These are phyloP conservation scores for Exophiala oligosperma DNA, from an alignment of 2,329 filamentous ascomycete species.

Conservation along the genomic window DNA sequence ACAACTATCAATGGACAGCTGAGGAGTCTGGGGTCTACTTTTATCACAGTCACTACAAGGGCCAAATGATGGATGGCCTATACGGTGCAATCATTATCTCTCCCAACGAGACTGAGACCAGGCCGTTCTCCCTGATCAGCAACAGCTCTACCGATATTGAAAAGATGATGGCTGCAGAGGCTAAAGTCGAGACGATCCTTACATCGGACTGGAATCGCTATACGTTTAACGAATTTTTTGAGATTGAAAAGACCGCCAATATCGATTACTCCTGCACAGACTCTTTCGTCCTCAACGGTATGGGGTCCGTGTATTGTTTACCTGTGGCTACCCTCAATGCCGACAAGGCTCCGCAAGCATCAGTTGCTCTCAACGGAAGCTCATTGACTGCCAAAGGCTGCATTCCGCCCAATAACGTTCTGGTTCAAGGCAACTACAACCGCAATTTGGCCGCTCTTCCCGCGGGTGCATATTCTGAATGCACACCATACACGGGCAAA, in stretches of 20 bases:
- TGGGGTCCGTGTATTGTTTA: constrained; percentile 57
- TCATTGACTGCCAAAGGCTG: constrained; percentile 36
- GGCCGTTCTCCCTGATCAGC: constrained; percentile 55
- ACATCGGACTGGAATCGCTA: constrained; percentile 59
- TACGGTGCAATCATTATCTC: constrained; percentile 66
- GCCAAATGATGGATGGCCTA: constrained; percentile 68
- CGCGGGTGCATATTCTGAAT: constrained; percentile 43
- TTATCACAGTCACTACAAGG: constrained; percentile 68
- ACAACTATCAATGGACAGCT: constrained; percentile 60
- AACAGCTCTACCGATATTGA: constrained; percentile 41
- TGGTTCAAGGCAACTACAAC: constrained; percentile 36
- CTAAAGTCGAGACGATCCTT: constrained; percentile 49
- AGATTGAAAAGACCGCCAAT: constrained; percentile 32
- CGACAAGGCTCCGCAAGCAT: constrained; percentile 32
- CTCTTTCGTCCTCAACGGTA: constrained; percentile 63
- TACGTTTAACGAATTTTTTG: constrained; percentile 48
- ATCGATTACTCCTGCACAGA: constrained; percentile 58
- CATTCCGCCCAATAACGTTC: constrained; percentile 33
- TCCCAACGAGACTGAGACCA: constrained; percentile 34
- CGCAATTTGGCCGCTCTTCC: constrained; percentile 45
- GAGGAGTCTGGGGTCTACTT: constrained; percentile 58
- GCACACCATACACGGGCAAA: constrained; percentile 18
- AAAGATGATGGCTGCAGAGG: constrained; percentile 54
- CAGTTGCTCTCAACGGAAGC: constrained; percentile 29
- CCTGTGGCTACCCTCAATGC: constrained; percentile 43